These are phyloP conservation scores for Penicillium polonicum DNA, from an alignment of 2,329 filamentous ascomycete species.

Conservation along the genomic window DNA sequence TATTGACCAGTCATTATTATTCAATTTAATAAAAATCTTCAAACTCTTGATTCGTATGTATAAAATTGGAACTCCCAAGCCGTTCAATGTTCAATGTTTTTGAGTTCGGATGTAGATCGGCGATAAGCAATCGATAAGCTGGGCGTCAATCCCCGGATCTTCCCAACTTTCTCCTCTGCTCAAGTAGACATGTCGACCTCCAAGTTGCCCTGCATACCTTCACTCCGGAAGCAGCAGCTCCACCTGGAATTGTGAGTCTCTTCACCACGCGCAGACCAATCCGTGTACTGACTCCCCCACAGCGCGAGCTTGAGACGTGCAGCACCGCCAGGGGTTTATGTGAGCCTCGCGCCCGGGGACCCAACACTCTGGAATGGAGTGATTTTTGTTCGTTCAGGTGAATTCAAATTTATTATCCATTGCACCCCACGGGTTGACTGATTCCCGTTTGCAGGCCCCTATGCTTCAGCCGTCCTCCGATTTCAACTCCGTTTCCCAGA, in stretches of 20 bases:
- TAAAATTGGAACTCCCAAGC: neutral
- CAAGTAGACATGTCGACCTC: slow-evolving; percentile 34
- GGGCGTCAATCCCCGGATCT: slow-evolving; percentile 2
- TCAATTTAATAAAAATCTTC: neutral
- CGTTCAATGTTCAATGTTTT: neutral
- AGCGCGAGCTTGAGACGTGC: slow-evolving; percentile 79
- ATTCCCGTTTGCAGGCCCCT: slow-evolving; percentile 66
- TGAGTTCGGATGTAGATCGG: neutral
- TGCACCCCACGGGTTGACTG: neutral
- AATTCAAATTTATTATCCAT: neutral
- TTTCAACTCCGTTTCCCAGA: slow-evolving; percentile 87
- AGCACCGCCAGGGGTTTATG: slow-evolving; percentile 82
- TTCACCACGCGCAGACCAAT: neutral
- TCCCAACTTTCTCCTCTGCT: neutral
- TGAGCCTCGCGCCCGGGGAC: slow-evolving; percentile 78
- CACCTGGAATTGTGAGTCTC: slow-evolving; percentile 73
- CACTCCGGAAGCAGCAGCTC: slow-evolving; percentile 71
- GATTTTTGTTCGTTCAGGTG: slow-evolving; percentile 86
- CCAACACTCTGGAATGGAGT: slow-evolving; percentile 85
- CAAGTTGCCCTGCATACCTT: slow-evolving; percentile 43
- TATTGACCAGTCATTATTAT: neutral
- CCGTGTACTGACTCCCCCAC: slow-evolving; percentile 16
- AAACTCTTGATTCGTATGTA: neutral
- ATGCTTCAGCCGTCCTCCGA: slow-evolving; percentile 79
- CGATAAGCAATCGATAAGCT: slow-evolving; percentile 16